Evolutionary conservation across 2,329 filamentous ascomycete species (phyloP).

Genomic region (Aspergillus fructus): DNA sequence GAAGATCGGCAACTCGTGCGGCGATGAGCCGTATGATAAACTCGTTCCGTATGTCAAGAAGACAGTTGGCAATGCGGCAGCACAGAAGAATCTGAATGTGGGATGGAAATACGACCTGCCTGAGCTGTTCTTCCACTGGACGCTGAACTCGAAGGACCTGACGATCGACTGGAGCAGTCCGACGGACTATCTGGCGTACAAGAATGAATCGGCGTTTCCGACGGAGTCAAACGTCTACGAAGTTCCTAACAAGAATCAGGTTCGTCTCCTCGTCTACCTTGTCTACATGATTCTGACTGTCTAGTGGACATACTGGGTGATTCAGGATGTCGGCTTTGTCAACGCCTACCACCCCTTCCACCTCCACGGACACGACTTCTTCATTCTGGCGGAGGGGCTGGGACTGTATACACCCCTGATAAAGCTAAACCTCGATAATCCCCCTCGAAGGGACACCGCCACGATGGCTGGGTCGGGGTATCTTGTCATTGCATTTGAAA

Average conservation of each 20-base stretch:
- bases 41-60: conserved; percentile 19
- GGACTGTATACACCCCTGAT: conserved; percentile 24
- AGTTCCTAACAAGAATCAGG: too few relatives aligned
- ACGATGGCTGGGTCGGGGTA: conserved; percentile 12
- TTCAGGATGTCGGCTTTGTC: conserved; percentile 10
- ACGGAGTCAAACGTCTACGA: neutral
- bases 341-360: conserved; percentile 41
- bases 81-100: neutral
- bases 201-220: conserved; percentile 18
- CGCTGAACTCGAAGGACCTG: conserved; percentile 33
- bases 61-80: conserved; percentile 12
- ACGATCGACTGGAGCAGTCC: conserved; percentile 32
- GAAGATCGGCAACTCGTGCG: conserved; percentile 22
- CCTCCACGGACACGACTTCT: conserved; percentile 51
- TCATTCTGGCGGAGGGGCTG: conserved; percentile 44
- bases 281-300: too few relatives aligned
- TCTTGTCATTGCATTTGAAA: conserved; percentile 13
- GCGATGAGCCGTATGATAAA: conserved; percentile 25
- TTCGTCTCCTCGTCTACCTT: too few relatives aligned
- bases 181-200: conserved; percentile 24
- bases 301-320: conserved; percentile 17
- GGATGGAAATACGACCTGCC: neutral
- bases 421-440: conserved; percentile 11
- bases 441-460: conserved; percentile 13
- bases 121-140: conserved; percentile 31